Conservation (phyloP, 2,329 filamentous ascomycete genomes). For the Pyrenophora tritici-repentis region DNA sequence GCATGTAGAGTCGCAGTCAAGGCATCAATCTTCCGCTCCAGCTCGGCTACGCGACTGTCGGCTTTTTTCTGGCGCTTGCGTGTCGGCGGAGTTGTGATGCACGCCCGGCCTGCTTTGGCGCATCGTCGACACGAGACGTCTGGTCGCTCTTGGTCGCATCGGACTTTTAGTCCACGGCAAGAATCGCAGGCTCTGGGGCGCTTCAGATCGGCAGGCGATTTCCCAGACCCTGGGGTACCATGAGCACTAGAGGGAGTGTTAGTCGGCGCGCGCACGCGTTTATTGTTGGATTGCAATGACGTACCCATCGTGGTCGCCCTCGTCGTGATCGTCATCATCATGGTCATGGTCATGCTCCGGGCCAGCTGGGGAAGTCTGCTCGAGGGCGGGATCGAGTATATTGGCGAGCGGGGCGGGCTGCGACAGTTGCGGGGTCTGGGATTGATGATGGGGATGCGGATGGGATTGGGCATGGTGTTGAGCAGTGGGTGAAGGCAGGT, state of each 20-base stretch:
- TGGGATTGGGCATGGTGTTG: slow-evolving; percentile 24
- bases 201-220: slow-evolving; percentile 49
- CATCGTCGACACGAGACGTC: slow-evolving; percentile 69
- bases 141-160: slow-evolving; percentile 77
- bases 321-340: slow-evolving; percentile 40
- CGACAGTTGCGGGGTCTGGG: slow-evolving; percentile 10
- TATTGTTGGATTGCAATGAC: not conserved
- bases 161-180: slow-evolving; percentile 62
- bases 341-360: slow-evolving; percentile 32
- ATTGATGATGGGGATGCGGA: slow-evolving; percentile 10
- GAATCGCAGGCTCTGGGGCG: slow-evolving; percentile 55
- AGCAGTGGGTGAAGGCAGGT: slow-evolving; percentile 32
- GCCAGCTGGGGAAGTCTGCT: slow-evolving; percentile 36
- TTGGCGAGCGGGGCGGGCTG: slow-evolving; percentile 23
- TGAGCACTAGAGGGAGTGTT: slow-evolving; percentile 24
- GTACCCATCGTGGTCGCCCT: slow-evolving; percentile 39
- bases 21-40: slow-evolving; percentile 91
- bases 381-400: slow-evolving; percentile 39
- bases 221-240: slow-evolving; percentile 38
- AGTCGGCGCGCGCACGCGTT: not conserved
- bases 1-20: slow-evolving; percentile 79
- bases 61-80: slow-evolving; percentile 90
- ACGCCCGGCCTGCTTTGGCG: slow-evolving; percentile 76
- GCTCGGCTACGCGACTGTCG: slow-evolving; percentile 83
- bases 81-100: slow-evolving; percentile 68